A percentile compares a stretch with the other conserved stretches of the same genome.
Evolutionary conservation across 352 stramenopile species (phyloP).

Genomic region (Phytophthora foliorum): DNA sequence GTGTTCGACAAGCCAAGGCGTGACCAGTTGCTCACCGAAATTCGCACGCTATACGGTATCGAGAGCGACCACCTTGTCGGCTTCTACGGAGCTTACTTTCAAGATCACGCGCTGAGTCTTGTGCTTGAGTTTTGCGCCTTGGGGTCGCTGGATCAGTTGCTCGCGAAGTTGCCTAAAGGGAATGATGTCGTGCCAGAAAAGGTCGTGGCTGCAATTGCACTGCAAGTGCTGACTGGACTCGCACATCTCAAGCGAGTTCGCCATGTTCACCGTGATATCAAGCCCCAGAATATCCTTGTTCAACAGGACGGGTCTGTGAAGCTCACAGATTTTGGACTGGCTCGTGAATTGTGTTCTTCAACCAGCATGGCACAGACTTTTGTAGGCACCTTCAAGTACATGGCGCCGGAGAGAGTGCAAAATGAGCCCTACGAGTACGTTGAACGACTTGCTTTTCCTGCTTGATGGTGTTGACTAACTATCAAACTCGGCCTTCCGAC

Average conservation of each 20-base stretch:
- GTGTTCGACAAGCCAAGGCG: conserved; percentile 83
- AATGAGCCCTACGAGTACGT: conserved; percentile 81
- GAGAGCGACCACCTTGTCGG: conserved; percentile 71
- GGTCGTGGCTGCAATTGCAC: conserved; percentile 65
- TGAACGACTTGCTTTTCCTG: neutral
- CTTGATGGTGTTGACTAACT: neutral
- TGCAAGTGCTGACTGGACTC: conserved; percentile 70
- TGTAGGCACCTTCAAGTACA: conserved; percentile 94
- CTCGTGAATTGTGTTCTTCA: conserved; percentile 70
- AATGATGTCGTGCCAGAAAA: conserved; percentile 52
- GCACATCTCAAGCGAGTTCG: conserved; percentile 65
- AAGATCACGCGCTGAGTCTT: conserved; percentile 74
- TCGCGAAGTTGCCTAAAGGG: conserved; percentile 17
- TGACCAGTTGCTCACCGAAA: conserved; percentile 82
- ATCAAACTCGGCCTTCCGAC: neutral
- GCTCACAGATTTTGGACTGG: conserved; percentile 83
- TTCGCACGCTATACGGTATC: conserved; percentile 79
- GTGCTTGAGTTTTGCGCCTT: conserved; percentile 74
- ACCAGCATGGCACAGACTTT: conserved; percentile 89
- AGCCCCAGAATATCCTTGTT: conserved; percentile 94
- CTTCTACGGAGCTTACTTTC: conserved; percentile 81
- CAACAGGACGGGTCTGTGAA: conserved; percentile 84
- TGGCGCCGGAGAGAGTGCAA: conserved; percentile 93
- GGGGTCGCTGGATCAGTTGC: conserved; percentile 64
- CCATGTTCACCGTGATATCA: conserved; percentile 95